Conservation (phyloP, 768 basidiomycete species). For the Calocybe gangraenosa region DNA sequence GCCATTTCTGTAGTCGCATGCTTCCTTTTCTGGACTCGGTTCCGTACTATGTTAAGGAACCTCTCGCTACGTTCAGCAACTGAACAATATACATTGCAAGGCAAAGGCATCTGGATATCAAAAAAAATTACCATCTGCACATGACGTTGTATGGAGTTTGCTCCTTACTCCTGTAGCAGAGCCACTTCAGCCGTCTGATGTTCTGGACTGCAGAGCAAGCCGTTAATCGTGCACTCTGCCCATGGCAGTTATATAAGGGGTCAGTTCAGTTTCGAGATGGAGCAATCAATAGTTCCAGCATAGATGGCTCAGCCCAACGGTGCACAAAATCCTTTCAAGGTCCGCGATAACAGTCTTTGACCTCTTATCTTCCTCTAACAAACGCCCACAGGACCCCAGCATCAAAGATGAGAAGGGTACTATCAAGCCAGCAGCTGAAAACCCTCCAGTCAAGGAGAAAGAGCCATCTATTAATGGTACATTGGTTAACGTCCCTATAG, state of each 20-base stretch:
- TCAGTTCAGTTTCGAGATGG: not conserved
- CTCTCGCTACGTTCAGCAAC: not conserved
- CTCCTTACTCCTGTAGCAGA: not conserved
- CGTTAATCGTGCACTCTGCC: constrained; percentile 32
- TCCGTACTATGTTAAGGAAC: not conserved
- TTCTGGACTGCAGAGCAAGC: constrained; percentile 22
- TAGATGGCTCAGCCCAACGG: constrained; percentile 2
- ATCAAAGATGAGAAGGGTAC: constrained; percentile 6
- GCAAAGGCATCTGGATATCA: not conserved
- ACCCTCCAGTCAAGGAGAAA: not conserved
- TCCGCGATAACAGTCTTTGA: not conserved
- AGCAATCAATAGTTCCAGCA: not conserved
- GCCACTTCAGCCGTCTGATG: constrained; percentile 3
- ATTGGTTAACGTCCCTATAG: constrained; percentile 17
- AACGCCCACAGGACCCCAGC: not conserved
- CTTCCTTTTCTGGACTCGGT: not conserved
- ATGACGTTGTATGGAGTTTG: constrained; percentile 1
- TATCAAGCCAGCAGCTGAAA: not conserved
- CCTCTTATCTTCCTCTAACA: not conserved
- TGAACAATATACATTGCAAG: not conserved
- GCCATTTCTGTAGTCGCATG: not conserved
- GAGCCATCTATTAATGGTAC: constrained; percentile 1
- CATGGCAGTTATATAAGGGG: constrained; percentile 1
- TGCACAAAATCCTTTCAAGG: constrained; percentile 6
- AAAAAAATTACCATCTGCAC: not conserved